Conservation (phyloP, 441 rosid genomes). For the Biscutella laevigata region DNA sequence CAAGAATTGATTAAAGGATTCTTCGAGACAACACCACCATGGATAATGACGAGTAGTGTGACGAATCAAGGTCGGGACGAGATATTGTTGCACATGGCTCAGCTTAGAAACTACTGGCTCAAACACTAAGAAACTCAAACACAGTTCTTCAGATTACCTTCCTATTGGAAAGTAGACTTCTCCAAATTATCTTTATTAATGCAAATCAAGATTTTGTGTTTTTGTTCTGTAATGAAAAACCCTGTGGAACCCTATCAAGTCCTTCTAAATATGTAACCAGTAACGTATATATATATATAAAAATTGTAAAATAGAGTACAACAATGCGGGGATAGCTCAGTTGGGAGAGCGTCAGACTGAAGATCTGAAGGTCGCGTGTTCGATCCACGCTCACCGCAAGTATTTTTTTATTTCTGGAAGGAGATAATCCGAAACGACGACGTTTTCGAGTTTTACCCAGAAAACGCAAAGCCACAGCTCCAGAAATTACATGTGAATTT, state of each 20-base stretch:
- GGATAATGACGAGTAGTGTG: conserved; percentile 96
- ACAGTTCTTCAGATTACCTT: conserved; percentile 1
- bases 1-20: conserved; percentile 65
- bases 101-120: conserved; percentile 85
- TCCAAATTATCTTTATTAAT: no score
- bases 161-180: conserved; percentile 1
- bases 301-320: no score
- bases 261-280: no score
- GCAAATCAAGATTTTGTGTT: no score
- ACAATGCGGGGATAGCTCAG: conserved; percentile 32
- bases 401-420: no score
- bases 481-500: no score
- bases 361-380: conserved; percentile 52
- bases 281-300: no score
- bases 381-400: conserved; percentile 86
- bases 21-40: conserved; percentile 76
- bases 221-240: no score
- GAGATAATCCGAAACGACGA: no score
- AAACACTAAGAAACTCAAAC: conserved; percentile 41
- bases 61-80: conserved; percentile 93
- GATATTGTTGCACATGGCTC: conserved; percentile 88
- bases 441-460: no score
- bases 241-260: no score
- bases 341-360: conserved; percentile 36
- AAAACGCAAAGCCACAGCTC: no score